These are phyloP conservation scores for Helianthus annuus DNA, from an alignment of 129 eudicot genomes.

Conservation along the genomic window DNA sequence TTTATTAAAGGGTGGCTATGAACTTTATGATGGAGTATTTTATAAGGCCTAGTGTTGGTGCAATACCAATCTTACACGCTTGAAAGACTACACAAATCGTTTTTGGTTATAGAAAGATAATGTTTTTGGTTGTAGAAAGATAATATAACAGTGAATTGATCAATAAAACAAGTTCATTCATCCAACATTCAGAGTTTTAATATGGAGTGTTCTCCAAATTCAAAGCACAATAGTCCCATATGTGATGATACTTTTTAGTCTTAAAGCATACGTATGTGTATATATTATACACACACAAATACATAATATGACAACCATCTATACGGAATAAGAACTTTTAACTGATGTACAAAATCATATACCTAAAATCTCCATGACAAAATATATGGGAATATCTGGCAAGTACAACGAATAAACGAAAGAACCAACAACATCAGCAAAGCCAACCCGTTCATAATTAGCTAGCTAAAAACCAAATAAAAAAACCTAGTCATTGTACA, in stretches of 20 bases:
- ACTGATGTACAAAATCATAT: constrained; percentile 39
- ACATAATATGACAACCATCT: not conserved
- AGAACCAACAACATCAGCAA: constrained; percentile 32
- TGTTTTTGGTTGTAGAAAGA: not conserved
- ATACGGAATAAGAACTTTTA: constrained; percentile 4
- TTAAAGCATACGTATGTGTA: not conserved
- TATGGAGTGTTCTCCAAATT: too few species aligned
- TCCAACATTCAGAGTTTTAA: too few species aligned
- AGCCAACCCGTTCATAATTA: constrained; percentile 30
- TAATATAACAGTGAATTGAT: not conserved
- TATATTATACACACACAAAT: not conserved
- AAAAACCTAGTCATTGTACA: constrained; percentile 39
- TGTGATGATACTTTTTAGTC: too few species aligned
- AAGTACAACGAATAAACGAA: constrained; percentile 47
- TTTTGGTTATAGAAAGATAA: not conserved
- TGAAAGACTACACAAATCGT: not conserved
- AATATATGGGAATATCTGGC: constrained; percentile 32
- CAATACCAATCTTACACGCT: constrained; percentile 1
- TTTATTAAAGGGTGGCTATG: too few species aligned
- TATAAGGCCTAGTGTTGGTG: not conserved
- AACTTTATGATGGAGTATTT: not conserved
- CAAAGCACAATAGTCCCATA: too few species aligned
- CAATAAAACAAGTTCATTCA: too few species aligned
- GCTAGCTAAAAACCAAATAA: constrained; percentile 17
- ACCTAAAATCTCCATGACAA: constrained; percentile 33